phyloP scores from a whole-genome alignment of 768 basidiomycete genomes.

The Kondoa malvinella region DNA sequence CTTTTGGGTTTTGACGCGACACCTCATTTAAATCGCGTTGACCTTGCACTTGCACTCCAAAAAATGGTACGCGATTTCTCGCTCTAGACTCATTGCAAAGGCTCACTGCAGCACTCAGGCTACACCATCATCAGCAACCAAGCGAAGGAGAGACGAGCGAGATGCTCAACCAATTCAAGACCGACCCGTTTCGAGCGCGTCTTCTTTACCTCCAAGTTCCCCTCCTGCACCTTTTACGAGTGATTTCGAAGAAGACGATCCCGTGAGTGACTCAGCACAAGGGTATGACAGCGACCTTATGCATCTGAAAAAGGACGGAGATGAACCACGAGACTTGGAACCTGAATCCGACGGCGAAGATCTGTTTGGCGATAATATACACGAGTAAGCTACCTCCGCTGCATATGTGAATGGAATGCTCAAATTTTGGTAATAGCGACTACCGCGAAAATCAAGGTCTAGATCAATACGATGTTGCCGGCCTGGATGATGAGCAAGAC shows the following conservation, averaged over 20 bases:
- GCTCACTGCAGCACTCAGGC: background rate
- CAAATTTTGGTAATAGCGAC: slow-evolving; percentile 37
- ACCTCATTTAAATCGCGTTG: background rate
- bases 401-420: background rate
- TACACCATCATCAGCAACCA: slow-evolving; percentile 3
- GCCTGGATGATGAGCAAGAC: slow-evolving; percentile 62
- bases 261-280: slow-evolving; percentile 39
- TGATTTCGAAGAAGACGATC: slow-evolving; percentile 51
- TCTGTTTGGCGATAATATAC: slow-evolving; percentile 58
- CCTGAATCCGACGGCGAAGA: slow-evolving; percentile 81
- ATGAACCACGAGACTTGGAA: slow-evolving; percentile 30
- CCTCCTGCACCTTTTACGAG: slow-evolving; percentile 52
- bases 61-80: background rate
- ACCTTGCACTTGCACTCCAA: background rate
- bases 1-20: no score
- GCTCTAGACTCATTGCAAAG: background rate
- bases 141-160: slow-evolving; percentile 8
- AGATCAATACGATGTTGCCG: slow-evolving; percentile 73
- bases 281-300: slow-evolving; percentile 37
- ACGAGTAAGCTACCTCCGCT: slow-evolving; percentile 48
- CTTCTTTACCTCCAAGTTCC: slow-evolving; percentile 25
- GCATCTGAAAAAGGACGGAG: background rate
- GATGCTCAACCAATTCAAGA: slow-evolving; percentile 8
- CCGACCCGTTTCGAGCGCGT: slow-evolving; percentile 11
- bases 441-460: slow-evolving; percentile 67